Evolutionary conservation across 305 asterid genomes (phyloP), one percentile per base, ranked within the genome.

Genomic region (Rubia balearica): DNA sequence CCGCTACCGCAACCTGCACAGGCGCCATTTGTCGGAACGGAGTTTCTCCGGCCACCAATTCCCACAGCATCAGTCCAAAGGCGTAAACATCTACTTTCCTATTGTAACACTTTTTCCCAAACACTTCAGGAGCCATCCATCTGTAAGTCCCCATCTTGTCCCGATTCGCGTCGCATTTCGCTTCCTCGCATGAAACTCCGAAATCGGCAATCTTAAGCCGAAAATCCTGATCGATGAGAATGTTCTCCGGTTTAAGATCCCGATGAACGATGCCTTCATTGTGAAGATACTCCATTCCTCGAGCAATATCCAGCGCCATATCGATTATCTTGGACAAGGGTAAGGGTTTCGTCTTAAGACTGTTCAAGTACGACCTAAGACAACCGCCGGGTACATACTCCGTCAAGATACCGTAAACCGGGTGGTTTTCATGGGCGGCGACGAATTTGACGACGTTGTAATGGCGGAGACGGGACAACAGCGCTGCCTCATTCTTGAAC

Each of bases 381-480:
- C 74, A 76, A 49, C 81, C 84, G 43, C 75, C 76, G 8, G 84
- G 61, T 61, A 77, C 30, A 42, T 77, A 80, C 72, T 80, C 84
- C 3, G 79, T 71, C 69, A 80, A 59, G 21, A 80, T 71, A 38
- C 81, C 73, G 36, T 72, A 59, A 55, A 77, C 81, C 6, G 81
- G 84, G n/a, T 77, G 75, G 42, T 77, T 71, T 49, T 53, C 73
- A 67, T 73, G 74, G 5, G 81, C 84, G 19, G 73, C 79, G 42
- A 77, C 45, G 41, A 80, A 77, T 76, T 53, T 64, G 10, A 89
- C 71, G 21, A 87, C 81, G 68, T 87, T 85, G 13, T 66, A 83
- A 74, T 89, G 90, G 42, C 71, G 84, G 71, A 89, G 88, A 61
- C 86, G 90, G 40, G 93, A 81, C 83, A 89, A 78, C 71, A 87